These are phyloP conservation scores for Talaromyces trachyspermus DNA, from an alignment of 495 filamentous ascomycete genomes.

Conservation along the genomic window DNA sequence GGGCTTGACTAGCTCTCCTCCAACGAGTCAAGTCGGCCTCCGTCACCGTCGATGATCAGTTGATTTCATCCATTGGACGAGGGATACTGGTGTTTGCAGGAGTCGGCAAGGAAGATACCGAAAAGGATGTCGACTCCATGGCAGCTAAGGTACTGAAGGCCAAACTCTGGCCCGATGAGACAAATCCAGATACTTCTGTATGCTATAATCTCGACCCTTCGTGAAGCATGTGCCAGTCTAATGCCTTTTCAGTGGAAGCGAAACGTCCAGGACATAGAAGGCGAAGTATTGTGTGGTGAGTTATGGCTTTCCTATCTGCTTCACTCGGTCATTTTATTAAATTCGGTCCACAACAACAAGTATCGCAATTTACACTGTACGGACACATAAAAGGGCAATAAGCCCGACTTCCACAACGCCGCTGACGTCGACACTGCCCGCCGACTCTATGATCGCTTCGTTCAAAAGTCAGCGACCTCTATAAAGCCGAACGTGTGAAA, in stretches of 20 bases:
- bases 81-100: conserved; percentile 90
- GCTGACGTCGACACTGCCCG: conserved; percentile 69
- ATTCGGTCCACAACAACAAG: conserved; percentile 33
- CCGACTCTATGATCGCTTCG: conserved; percentile 74
- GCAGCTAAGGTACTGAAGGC: conserved; percentile 82
- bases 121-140: conserved; percentile 77
- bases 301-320: background rate
- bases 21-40: conserved; percentile 95
- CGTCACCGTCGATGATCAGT: conserved; percentile 89
- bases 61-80: conserved; percentile 83
- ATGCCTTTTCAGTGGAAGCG: conserved; percentile 64
- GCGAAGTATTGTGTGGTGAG: conserved; percentile 87
- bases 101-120: conserved; percentile 81
- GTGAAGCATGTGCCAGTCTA: background rate
- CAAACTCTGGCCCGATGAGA: conserved; percentile 76
- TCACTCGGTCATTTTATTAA: background rate
- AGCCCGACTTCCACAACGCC: conserved; percentile 92
- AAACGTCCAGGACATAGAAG: conserved; percentile 76
- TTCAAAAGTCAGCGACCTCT: conserved; percentile 64
- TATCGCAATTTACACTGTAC: conserved; percentile 97
- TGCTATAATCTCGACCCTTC: background rate
- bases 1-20: conserved; percentile 69
- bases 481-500: conserved; percentile 71
- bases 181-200: conserved; percentile 43
- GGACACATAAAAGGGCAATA: conserved; percentile 88